phyloP scores from a whole-genome alignment of 148 eudicot genomes.

The Dysphania ambrosioides region DNA sequence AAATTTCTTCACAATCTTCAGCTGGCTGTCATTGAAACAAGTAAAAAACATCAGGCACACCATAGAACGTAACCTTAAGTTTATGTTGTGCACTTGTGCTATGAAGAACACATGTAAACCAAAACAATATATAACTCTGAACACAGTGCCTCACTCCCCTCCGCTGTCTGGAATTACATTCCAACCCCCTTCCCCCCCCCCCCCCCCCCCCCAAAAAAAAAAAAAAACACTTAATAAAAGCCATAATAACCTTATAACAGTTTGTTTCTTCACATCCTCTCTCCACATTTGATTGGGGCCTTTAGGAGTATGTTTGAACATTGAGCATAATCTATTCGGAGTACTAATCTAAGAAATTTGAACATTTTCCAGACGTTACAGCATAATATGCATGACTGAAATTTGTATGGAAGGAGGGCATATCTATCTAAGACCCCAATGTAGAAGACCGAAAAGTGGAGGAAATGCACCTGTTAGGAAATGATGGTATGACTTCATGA shows the following conservation, averaged over 20 bases:
- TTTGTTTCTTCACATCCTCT: too few species aligned
- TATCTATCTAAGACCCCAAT: background rate
- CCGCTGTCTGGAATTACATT: too few species aligned
- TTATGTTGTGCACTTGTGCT: background rate
- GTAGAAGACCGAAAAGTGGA: background rate
- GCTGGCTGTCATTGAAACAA: conserved; percentile 30
- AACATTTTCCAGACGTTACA: background rate
- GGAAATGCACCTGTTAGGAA: conserved; percentile 35
- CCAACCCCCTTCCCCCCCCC: too few species aligned
- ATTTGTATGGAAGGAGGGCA: background rate
- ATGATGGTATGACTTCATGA: conserved; percentile 42
- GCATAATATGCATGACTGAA: background rate
- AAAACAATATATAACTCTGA: background rate
- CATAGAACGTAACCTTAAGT: background rate
- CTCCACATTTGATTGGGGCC: too few species aligned
- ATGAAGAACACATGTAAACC: background rate
- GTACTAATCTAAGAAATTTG: background rate
- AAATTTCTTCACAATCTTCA: conserved; percentile 32
- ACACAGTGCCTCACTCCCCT: too few species aligned
- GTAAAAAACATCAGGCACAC: background rate
- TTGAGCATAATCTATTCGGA: too few species aligned
- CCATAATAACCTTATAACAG: too few species aligned
- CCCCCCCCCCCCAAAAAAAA: too few species aligned
- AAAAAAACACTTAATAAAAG: too few species aligned
- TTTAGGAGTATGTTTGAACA: too few species aligned